These are phyloP conservation scores for Plasmopara halstedii DNA, from an alignment of 352 stramenopile species.

Conservation along the genomic window DNA sequence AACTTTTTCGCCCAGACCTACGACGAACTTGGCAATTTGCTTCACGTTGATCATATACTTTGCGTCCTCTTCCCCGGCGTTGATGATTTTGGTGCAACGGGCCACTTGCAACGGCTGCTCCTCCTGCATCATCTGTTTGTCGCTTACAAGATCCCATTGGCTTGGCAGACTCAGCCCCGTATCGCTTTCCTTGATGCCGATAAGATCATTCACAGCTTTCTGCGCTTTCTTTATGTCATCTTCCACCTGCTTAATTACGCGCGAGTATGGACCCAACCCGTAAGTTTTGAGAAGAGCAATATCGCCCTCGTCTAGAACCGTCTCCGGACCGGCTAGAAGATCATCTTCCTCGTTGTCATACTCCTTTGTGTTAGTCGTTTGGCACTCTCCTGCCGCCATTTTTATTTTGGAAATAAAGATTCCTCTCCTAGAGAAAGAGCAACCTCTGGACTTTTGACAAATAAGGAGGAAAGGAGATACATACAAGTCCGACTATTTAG, in stretches of 20 bases:
- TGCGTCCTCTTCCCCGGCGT: slow-evolving; percentile 89
- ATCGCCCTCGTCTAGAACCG: slow-evolving; percentile 90
- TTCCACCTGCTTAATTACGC: slow-evolving; percentile 95
- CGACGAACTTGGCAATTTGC: slow-evolving; percentile 99
- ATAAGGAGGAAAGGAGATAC: too few relatives aligned
- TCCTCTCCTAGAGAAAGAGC: too few relatives aligned
- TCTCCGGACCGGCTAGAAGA: slow-evolving; percentile 63
- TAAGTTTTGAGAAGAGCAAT: slow-evolving; percentile 99
- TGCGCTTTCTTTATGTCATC: slow-evolving; percentile 98
- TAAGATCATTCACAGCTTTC: slow-evolving; percentile 86
- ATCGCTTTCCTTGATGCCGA: slow-evolving; percentile 99
- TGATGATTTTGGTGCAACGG: slow-evolving; percentile 94
- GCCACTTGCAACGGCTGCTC: slow-evolving; percentile 96
- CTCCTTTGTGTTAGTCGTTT: slow-evolving; percentile 94
- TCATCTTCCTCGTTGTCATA: slow-evolving; percentile 93
- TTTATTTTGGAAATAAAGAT: too few relatives aligned
- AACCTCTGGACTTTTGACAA: too few relatives aligned
- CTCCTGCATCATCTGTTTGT: slow-evolving; percentile 99
- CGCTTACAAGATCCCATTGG: slow-evolving; percentile 98
- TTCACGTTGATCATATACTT: slow-evolving; percentile 99
- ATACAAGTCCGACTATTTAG: too few relatives aligned
- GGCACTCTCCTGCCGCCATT: slow-evolving; percentile 85
- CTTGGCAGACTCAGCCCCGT: slow-evolving; percentile 96
- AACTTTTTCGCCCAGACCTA: slow-evolving; percentile 97
- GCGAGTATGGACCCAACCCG: slow-evolving; percentile 95